Conservation (phyloP, 352 stramenopile species). For the Pythium dissimile region DNA sequence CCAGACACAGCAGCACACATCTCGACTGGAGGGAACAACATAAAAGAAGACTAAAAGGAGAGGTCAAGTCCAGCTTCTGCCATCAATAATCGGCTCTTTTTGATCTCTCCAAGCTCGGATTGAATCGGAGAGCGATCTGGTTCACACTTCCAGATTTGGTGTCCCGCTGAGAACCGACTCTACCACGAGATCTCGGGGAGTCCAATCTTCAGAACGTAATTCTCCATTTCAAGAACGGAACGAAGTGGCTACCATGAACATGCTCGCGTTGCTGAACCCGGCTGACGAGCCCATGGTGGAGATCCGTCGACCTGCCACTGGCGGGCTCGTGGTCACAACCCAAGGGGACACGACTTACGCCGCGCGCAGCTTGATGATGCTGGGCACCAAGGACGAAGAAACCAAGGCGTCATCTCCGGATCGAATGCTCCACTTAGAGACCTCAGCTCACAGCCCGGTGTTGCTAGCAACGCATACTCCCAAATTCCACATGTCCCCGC, state of each 20-base stretch:
- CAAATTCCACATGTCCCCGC: slow-evolving; percentile 22
- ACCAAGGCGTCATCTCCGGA: not conserved
- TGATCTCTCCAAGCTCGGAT: no score
- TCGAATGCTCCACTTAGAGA: not conserved
- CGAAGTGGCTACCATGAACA: slow-evolving; percentile 14
- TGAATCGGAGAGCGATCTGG: not conserved
- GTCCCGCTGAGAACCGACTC: slow-evolving; percentile 1
- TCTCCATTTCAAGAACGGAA: not conserved
- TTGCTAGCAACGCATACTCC: not conserved
- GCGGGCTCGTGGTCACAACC: slow-evolving; percentile 12
- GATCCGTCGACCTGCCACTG: not conserved
- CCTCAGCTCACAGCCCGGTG: slow-evolving; percentile 6
- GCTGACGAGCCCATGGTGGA: slow-evolving; percentile 5
- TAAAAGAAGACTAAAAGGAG: not conserved
- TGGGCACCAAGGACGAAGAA: slow-evolving; percentile 2
- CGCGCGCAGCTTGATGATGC: slow-evolving; percentile 17
- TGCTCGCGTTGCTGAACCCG: slow-evolving; percentile 33
- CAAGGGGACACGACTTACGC: slow-evolving; percentile 8
- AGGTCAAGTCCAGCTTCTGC: not conserved
- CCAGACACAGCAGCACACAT: no score
- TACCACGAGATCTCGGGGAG: slow-evolving; percentile 3
- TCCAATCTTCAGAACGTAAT: not conserved
- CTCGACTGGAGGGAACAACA: not conserved
- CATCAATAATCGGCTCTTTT: not conserved
- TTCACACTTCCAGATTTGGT: slow-evolving; percentile 13